Percentiles rank a stretch among this genome's conserved stretches.
Conservation (phyloP, 352 stramenopile species). For the Thalassiosira hispida region DNA sequence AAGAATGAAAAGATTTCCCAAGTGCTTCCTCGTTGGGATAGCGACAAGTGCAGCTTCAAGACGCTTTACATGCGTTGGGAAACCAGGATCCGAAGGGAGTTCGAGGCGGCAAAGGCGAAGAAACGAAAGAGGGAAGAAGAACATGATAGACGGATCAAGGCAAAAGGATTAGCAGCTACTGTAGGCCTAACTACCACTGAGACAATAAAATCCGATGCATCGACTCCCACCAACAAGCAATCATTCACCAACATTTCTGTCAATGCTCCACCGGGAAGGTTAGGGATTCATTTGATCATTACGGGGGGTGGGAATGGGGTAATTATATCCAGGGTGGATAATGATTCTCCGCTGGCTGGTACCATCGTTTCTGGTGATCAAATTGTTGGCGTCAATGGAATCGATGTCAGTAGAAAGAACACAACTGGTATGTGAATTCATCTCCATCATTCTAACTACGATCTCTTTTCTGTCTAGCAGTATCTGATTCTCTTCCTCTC, state of each 20-base stretch:
- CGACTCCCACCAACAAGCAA: too few species aligned
- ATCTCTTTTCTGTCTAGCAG: too few species aligned
- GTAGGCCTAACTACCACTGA: too few species aligned
- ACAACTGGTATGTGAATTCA: conserved; percentile 3
- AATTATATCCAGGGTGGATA: background rate
- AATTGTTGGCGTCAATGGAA: conserved; percentile 17
- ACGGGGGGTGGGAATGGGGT: background rate
- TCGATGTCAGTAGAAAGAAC: conserved; percentile 25
- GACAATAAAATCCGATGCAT: too few species aligned
- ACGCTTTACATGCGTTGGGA: conserved; percentile 8
- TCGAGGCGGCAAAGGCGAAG: background rate
- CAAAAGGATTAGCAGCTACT: background rate
- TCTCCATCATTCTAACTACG: background rate
- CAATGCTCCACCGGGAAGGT: conserved; percentile 11
- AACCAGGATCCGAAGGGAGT: background rate
- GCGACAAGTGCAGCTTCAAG: conserved; percentile 8
- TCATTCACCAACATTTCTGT: background rate
- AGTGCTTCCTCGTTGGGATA: conserved; percentile 2
- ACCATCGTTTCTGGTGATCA: background rate
- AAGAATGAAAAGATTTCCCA: background rate
- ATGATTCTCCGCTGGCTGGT: background rate
- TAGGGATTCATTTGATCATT: conserved; percentile 21
- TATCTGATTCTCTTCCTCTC: too few species aligned
- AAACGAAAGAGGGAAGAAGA: conserved; percentile 9
- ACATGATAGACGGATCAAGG: background rate